Conservation (phyloP, 2,329 filamentous ascomycete genomes). For the Colletotrichum trifolii region DNA sequence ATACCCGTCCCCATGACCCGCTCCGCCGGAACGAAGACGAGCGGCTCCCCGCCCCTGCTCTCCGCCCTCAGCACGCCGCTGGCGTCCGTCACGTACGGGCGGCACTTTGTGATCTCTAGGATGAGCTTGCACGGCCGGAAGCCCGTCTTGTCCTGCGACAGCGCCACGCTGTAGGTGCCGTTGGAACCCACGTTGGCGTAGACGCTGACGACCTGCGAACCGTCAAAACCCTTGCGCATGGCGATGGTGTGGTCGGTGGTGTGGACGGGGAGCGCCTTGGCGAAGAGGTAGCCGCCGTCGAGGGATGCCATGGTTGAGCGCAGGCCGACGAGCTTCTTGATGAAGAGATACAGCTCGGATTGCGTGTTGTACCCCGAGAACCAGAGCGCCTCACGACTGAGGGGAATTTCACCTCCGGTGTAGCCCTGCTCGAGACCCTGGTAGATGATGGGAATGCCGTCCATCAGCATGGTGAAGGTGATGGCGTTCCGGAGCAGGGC, state of each 20-base stretch:
- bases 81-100: constrained; percentile 28
- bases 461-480: constrained; percentile 68
- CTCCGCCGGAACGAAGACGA: constrained; percentile 34
- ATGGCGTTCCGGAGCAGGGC: constrained; percentile 70
- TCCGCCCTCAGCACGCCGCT: constrained; percentile 24
- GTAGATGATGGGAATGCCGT: constrained; percentile 74
- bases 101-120: constrained; percentile 32
- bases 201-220: constrained; percentile 29
- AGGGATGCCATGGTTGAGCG: constrained; percentile 26
- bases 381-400: constrained; percentile 70
- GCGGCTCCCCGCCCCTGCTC: constrained; percentile 29
- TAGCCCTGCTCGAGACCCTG: constrained; percentile 74
- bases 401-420: constrained; percentile 57
- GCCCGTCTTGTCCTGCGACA: constrained; percentile 20
- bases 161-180: constrained; percentile 19
- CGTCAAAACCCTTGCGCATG: constrained; percentile 35
- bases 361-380: constrained; percentile 59
- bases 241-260: constrained; percentile 18
- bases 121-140: constrained; percentile 31
- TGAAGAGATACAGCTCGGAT: constrained; percentile 56
- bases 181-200: constrained; percentile 34
- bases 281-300: constrained; percentile 29
- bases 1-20: constrained; percentile 33
- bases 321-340: constrained; percentile 25
- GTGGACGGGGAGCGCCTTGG: constrained; percentile 25